A percentile compares a stretch with the other conserved stretches of the same genome.
Evolutionary conservation across 371 early-diverging fungal genomes (phyloP).

Genomic region (Mortierella sp.): DNA sequence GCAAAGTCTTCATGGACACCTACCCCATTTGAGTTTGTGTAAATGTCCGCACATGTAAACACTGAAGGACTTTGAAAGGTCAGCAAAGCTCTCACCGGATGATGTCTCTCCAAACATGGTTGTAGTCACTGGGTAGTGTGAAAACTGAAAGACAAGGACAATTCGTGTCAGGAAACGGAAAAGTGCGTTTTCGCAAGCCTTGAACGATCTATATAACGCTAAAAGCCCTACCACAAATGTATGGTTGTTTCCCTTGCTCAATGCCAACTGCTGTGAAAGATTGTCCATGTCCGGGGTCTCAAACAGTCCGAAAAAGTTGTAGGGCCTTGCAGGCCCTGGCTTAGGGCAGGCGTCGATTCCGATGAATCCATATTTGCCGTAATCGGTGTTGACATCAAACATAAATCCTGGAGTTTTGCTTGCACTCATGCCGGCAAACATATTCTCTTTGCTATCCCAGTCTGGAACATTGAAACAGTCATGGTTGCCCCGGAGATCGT

Average conservation of each 20-base stretch:
- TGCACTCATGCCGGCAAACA: constrained; percentile 70
- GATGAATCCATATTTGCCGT: constrained; percentile 85
- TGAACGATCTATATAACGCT: no score
- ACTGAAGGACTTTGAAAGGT: constrained; percentile 71
- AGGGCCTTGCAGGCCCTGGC: constrained; percentile 83
- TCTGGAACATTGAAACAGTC: constrained; percentile 85
- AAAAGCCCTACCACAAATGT: constrained; percentile 75
- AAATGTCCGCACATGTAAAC: constrained; percentile 90
- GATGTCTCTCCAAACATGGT: constrained; percentile 77
- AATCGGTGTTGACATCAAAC: constrained; percentile 66
- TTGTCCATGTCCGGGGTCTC: constrained; percentile 80
- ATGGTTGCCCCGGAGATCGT: constrained; percentile 90
- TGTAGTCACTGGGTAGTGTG: constrained; percentile 89
- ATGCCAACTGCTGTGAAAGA: constrained; percentile 62
- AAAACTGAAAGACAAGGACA: constrained; percentile 55
- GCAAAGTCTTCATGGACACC: constrained; percentile 21
- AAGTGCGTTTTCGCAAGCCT: no score
- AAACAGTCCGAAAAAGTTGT: constrained; percentile 92
- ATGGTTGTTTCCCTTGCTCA: constrained; percentile 66
- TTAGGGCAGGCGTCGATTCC: constrained; percentile 89
- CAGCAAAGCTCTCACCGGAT: constrained; percentile 68
- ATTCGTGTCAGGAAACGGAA: neutral
- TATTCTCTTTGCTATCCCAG: constrained; percentile 72
- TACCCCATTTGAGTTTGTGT: constrained; percentile 79
- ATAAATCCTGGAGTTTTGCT: constrained; percentile 69